Percentiles rank a stretch among this genome's conserved stretches.
Conservation (phyloP, 2,329 filamentous ascomycete genomes). For the Calonectria hawksworthii region DNA sequence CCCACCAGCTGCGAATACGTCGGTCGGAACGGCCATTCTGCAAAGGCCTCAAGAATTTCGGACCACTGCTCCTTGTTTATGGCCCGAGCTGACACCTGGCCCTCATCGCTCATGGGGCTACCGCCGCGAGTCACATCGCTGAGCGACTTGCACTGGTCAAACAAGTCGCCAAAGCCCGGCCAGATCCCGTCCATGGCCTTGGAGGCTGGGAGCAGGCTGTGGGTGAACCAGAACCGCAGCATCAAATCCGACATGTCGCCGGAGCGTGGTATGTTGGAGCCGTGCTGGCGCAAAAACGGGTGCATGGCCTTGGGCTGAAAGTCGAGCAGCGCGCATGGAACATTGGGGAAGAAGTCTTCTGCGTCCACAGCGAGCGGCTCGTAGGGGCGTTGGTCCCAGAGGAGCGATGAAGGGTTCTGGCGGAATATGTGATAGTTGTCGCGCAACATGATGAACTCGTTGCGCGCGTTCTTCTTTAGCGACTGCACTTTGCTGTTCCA, state of each 20-base stretch:
- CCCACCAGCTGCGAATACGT: constrained; percentile 62
- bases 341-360: constrained; percentile 77
- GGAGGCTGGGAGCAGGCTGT: constrained; percentile 58
- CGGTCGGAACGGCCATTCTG: constrained; percentile 76
- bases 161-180: constrained; percentile 70
- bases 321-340: constrained; percentile 73
- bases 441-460: constrained; percentile 56
- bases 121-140: constrained; percentile 64
- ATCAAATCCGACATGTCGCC: constrained; percentile 68
- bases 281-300: constrained; percentile 62
- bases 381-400: constrained; percentile 78
- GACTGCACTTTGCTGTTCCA: constrained; percentile 53
- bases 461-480: constrained; percentile 50
- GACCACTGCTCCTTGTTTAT: constrained; percentile 69
- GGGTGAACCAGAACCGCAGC: constrained; percentile 58
- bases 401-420: constrained; percentile 65
- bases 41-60: constrained; percentile 72
- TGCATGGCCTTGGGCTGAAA: constrained; percentile 72
- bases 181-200: constrained; percentile 66
- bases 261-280: constrained; percentile 54
- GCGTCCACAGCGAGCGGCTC: constrained; percentile 74
- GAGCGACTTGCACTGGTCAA: constrained; percentile 63
- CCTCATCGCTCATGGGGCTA: constrained; percentile 52
- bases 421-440: constrained; percentile 69
- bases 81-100: constrained; percentile 60